phyloP scores from a whole-genome alignment of 2,329 filamentous ascomycete species.

The Venturia carpophila region DNA sequence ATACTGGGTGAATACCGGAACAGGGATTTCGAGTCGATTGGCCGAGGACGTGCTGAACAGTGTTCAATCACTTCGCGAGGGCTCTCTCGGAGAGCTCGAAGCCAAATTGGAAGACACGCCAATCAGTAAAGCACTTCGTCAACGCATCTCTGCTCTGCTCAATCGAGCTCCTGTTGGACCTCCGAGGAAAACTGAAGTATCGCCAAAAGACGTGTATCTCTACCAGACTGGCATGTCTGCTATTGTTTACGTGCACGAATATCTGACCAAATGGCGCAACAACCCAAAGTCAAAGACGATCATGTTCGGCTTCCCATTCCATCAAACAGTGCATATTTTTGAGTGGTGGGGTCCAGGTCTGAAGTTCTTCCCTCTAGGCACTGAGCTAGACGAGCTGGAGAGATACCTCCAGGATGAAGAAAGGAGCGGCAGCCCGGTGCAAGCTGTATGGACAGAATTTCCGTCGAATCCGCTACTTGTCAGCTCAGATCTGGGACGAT shows the following conservation, averaged over 20 bases:
- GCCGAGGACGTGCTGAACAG: slow-evolving; percentile 13
- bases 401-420: slow-evolving; percentile 11
- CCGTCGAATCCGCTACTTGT: slow-evolving; percentile 42
- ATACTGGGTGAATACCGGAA: slow-evolving; percentile 16
- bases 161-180: slow-evolving; percentile 16
- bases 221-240: slow-evolving; percentile 19
- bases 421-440: slow-evolving; percentile 9
- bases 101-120: background rate
- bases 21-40: slow-evolving; percentile 16
- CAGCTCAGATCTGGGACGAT: slow-evolving; percentile 34
- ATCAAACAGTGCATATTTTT: slow-evolving; percentile 18
- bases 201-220: slow-evolving; percentile 17
- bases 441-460: slow-evolving; percentile 34
- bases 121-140: background rate
- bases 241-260: slow-evolving; percentile 16
- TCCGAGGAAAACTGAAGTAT: slow-evolving; percentile 13
- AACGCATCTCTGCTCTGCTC: slow-evolving; percentile 15
- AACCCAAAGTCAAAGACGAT: slow-evolving; percentile 14
- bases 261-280: slow-evolving; percentile 11
- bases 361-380: slow-evolving; percentile 16
- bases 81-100: background rate
- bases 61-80: slow-evolving; percentile 11
- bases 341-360: slow-evolving; percentile 17
- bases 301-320: slow-evolving; percentile 18
- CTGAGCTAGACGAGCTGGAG: slow-evolving; percentile 18